Evolutionary conservation across 257 asterid species (phyloP), one percentile per base, ranked within the genome.

Genomic region (Jacaranda copaia): DNA sequence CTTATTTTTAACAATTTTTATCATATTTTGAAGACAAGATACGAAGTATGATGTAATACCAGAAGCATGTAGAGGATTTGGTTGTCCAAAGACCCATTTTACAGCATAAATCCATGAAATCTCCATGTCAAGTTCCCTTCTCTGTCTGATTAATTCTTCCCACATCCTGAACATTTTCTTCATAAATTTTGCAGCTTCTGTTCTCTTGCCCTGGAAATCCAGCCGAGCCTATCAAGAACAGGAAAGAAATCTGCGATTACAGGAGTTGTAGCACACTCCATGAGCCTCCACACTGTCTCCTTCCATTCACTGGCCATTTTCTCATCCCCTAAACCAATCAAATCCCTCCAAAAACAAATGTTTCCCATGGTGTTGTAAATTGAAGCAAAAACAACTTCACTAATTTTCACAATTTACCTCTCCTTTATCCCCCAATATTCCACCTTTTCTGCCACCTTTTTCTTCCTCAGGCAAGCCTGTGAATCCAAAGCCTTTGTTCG

Each of bases 171-270:
- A 82, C 85, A 85, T 46, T 43, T 67, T 77, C 6, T 75, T 32
- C 58, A 82, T 74, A 46, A 78, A 82, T 42, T 61, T 60, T 62
- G 39, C 48, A 1, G 86, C 78, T 45, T 55, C 74, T 15, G 12
- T 59, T 20, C n/a, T 77, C 53, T 43, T 70, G n/a, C 81, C 75
- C 14, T 42, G 61, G 36, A 73, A 75, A 51, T 80, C 81, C 55
- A 85, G 65, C 46, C 81, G 13, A n/a, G n/a, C n/a, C n/a, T n/a
- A 7, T 67, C 77, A 65, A 85, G 68, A 0, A 40, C 3, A 3
- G 89, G 87, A 63, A 67, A 85, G 35, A 85, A 80, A 79, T 85
- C 89, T 25, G 81, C 85, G 40, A 85, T n/a, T 20, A 80, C 56
- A 14, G 89, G 89, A 49, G 83, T 81, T 9, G 86, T 85, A 13